A percentile compares a stretch with the other conserved stretches of the same genome.
These are phyloP conservation scores for Omphalotus guepiniiformis DNA, from an alignment of 768 basidiomycete species.

Conservation along the genomic window DNA sequence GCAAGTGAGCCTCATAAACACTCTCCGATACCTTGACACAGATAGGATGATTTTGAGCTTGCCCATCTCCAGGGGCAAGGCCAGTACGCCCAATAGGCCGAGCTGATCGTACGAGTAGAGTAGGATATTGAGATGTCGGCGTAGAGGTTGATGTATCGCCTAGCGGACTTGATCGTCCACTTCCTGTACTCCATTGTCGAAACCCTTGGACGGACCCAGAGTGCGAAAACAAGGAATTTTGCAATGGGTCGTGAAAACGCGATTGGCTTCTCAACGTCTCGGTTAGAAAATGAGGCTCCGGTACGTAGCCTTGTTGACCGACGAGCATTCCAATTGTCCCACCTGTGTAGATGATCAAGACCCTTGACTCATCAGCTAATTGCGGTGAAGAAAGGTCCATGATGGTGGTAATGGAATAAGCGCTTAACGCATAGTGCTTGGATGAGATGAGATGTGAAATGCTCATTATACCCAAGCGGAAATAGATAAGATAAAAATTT, in stretches of 20 bases:
- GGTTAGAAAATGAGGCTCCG: slow-evolving; percentile 85
- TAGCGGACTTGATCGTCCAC: slow-evolving; percentile 53
- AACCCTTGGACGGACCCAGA: slow-evolving; percentile 76
- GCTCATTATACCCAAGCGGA: not conserved
- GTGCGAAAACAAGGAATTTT: slow-evolving; percentile 75
- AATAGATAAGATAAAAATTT: slow-evolving; percentile 1
- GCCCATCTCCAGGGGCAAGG: slow-evolving; percentile 27
- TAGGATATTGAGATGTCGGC: slow-evolving; percentile 28
- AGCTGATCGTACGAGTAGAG: slow-evolving; percentile 62
- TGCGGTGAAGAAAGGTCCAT: slow-evolving; percentile 49
- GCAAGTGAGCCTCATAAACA: slow-evolving; percentile 70
- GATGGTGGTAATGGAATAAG: slow-evolving; percentile 4
- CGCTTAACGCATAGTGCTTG: not conserved
- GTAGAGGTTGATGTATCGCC: slow-evolving; percentile 18
- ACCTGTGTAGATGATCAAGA: slow-evolving; percentile 88
- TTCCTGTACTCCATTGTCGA: slow-evolving; percentile 63
- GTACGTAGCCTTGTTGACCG: slow-evolving; percentile 62
- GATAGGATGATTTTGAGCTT: slow-evolving; percentile 27
- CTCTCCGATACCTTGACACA: slow-evolving; percentile 52
- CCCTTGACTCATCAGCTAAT: slow-evolving; percentile 64
- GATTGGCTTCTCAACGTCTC: slow-evolving; percentile 78
- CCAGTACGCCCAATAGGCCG: slow-evolving; percentile 54
- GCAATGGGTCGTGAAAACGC: slow-evolving; percentile 85
- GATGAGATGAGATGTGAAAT: slow-evolving; percentile 1
- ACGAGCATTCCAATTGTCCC: slow-evolving; percentile 91